Evolutionary conservation across 345 rosid genomes (phyloP).

Genomic region (Heritiera fomes): DNA sequence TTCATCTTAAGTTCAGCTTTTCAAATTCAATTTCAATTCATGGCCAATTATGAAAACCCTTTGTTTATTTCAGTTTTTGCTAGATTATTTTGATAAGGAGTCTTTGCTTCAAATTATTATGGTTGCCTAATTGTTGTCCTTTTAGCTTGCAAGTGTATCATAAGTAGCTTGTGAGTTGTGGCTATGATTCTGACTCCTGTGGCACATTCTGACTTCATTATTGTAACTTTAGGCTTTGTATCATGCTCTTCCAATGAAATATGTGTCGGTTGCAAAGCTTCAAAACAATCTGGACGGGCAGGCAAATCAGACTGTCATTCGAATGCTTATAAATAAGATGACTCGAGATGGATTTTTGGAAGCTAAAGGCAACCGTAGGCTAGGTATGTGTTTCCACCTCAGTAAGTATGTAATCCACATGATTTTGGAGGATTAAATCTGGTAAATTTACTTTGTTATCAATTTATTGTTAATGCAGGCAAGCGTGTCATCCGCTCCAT

Average conservation of each 20-base stretch:
- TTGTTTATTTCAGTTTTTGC: background rate
- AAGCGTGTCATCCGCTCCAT: constrained; percentile 79
- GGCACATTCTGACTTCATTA: constrained; percentile 19
- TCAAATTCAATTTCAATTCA: no score
- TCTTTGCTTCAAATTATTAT: background rate
- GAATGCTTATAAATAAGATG: constrained; percentile 76
- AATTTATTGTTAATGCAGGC: constrained; percentile 49
- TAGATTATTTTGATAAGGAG: background rate
- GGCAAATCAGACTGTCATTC: constrained; percentile 61
- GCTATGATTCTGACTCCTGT: background rate
- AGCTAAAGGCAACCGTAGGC: constrained; percentile 75
- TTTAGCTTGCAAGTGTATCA: background rate
- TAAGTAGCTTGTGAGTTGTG: background rate
- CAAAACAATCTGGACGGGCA: constrained; percentile 74
- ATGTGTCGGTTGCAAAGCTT: constrained; percentile 69
- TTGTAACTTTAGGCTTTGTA: constrained; percentile 59
- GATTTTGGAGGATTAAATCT: background rate
- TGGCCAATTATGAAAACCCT: no score
- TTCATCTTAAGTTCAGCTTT: background rate
- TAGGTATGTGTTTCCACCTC: constrained; percentile 49
- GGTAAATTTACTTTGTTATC: constrained; percentile 9
- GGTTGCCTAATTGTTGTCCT: background rate
- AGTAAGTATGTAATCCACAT: constrained; percentile 13
- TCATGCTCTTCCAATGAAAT: constrained; percentile 81
- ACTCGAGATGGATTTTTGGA: constrained; percentile 71